phyloP scores from a whole-genome alignment of 495 filamentous ascomycete genomes.

The Penicillium cataractarum region DNA sequence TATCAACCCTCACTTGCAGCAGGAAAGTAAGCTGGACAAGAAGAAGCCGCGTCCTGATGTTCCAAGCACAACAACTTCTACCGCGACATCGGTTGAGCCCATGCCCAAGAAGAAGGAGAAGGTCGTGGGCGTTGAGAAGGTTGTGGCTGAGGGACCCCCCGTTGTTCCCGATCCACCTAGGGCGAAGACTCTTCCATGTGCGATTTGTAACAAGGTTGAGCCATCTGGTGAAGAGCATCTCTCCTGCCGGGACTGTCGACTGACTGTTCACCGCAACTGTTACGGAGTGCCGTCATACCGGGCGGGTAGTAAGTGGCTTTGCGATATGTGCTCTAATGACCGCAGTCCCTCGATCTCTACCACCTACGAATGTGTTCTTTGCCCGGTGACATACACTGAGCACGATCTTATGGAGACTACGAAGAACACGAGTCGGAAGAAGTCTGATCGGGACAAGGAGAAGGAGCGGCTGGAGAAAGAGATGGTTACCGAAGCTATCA shows the following conservation, averaged over 20 bases:
- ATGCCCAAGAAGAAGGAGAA: slow-evolving; percentile 71
- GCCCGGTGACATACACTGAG: slow-evolving; percentile 72
- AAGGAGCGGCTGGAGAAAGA: slow-evolving; percentile 85
- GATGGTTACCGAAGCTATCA: slow-evolving; percentile 69
- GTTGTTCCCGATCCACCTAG: slow-evolving; percentile 73
- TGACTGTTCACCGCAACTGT: slow-evolving; percentile 92
- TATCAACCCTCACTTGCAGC: slow-evolving; percentile 46
- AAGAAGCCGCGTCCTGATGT: slow-evolving; percentile 62
- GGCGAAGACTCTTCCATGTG: slow-evolving; percentile 78
- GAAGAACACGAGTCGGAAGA: slow-evolving; percentile 87
- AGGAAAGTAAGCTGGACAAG: slow-evolving; percentile 51
- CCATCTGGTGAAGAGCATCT: slow-evolving; percentile 71
- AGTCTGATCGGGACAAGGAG: slow-evolving; percentile 88
- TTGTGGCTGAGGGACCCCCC: slow-evolving; percentile 56
- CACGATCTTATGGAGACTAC: slow-evolving; percentile 84
- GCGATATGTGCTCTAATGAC: slow-evolving; percentile 95
- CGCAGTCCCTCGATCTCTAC: slow-evolving; percentile 84
- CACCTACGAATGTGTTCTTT: slow-evolving; percentile 89
- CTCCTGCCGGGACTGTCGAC: slow-evolving; percentile 79
- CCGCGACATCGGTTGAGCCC: slow-evolving; percentile 49
- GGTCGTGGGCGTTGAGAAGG: slow-evolving; percentile 58
- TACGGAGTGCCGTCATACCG: slow-evolving; percentile 79
- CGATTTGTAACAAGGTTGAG: slow-evolving; percentile 77
- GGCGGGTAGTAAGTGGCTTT: slow-evolving; percentile 83
- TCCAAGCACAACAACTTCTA: slow-evolving; percentile 52